phyloP scores from a whole-genome alignment of 176 grass and related monocot genomes.

The Aegilops longissima region DNA sequence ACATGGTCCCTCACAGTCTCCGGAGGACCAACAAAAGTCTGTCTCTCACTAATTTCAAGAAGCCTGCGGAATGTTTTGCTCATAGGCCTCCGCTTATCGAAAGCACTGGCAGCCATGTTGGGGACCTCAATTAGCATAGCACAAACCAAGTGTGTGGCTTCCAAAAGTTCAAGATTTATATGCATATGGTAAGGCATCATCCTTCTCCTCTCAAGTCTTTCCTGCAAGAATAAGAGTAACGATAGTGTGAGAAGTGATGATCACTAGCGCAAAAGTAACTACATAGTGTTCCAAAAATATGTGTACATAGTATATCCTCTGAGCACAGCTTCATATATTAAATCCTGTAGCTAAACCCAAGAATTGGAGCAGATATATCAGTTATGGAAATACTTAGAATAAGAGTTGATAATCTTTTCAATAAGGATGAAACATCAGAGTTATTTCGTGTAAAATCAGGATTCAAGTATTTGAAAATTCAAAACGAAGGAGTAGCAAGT shows the following conservation, averaged over 20 bases:
- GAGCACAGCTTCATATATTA: background rate
- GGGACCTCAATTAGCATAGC: conserved; percentile 98
- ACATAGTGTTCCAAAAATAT: background rate
- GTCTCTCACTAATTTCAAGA: conserved; percentile 86
- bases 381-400: background rate
- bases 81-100: conserved; percentile 62
- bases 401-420: background rate
- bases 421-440: background rate
- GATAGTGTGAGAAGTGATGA: conserved; percentile 12
- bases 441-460: background rate
- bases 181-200: conserved; percentile 99
- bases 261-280: background rate
- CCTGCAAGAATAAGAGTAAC: conserved; percentile 43
- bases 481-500: no score
- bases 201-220: conserved; percentile 83
- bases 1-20: conserved; percentile 91
- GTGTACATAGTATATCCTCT: background rate
- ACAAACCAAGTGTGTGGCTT: conserved; percentile 86
- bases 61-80: conserved; percentile 91
- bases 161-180: conserved; percentile 93
- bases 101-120: conserved; percentile 70
- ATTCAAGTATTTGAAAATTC: background rate
- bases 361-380: background rate
- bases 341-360: background rate
- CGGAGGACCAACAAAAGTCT: conserved; percentile 86